Evolutionary conservation across 2,329 filamentous ascomycete species (phyloP).

Genomic region (Phyllosticta capitalensis): DNA sequence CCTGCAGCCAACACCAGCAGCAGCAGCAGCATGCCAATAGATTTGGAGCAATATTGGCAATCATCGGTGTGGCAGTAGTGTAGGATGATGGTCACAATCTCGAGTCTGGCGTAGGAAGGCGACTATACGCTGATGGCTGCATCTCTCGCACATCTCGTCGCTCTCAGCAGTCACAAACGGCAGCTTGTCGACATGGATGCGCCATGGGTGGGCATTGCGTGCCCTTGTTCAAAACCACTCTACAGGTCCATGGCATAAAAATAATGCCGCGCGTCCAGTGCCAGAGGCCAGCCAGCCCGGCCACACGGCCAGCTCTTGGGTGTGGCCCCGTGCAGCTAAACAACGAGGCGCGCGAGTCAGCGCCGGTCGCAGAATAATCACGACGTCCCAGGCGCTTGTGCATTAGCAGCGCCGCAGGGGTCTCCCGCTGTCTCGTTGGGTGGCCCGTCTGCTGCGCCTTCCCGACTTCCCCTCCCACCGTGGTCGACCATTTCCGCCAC

Average conservation of each 20-base stretch:
- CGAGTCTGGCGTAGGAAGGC: too few relatives aligned
- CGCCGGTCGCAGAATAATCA: not conserved
- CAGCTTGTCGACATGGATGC: not conserved
- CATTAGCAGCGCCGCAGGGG: conserved; percentile 18
- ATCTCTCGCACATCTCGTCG: too few relatives aligned
- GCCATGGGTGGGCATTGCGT: not conserved
- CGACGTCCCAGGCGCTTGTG: conserved; percentile 5
- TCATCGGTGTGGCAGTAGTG: too few relatives aligned
- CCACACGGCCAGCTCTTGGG: too few relatives aligned
- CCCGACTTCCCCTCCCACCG: conserved; percentile 15
- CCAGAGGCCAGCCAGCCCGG: too few relatives aligned
- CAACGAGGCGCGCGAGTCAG: conserved; percentile 13
- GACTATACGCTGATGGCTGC: too few relatives aligned
- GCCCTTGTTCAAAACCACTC: too few relatives aligned
- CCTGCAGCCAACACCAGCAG: too few relatives aligned
- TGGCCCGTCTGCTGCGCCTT: conserved; percentile 27
- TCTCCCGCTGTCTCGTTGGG: conserved; percentile 23
- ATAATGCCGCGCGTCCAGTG: conserved; percentile 30
- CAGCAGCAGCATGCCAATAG: too few relatives aligned
- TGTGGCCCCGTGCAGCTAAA: too few relatives aligned
- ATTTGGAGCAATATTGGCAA: too few relatives aligned
- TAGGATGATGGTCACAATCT: too few relatives aligned
- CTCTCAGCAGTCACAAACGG: not conserved
- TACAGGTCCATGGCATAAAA: conserved; percentile 24
- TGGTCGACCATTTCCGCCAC: conserved; percentile 27